These are phyloP conservation scores for Letharia columbiana DNA, from an alignment of 495 filamentous ascomycete genomes.

Conservation along the genomic window DNA sequence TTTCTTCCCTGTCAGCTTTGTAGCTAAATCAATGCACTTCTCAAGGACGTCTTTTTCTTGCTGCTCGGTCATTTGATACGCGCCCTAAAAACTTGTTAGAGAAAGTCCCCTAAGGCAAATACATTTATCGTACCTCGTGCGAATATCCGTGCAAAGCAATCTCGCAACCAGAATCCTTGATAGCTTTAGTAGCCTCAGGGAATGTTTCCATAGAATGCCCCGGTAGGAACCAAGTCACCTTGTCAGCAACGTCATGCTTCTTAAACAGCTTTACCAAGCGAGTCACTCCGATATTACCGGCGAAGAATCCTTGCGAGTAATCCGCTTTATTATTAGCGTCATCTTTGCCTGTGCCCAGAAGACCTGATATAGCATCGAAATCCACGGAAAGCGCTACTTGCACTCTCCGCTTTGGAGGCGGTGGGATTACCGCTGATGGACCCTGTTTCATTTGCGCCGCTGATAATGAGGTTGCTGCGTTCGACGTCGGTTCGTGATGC, in stretches of 20 bases:
- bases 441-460: not conserved
- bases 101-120: not conserved
- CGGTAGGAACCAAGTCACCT: slow-evolving; percentile 56
- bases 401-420: slow-evolving; percentile 29
- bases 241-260: slow-evolving; percentile 43
- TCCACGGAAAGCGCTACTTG: slow-evolving; percentile 49
- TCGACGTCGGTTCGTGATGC: not conserved
- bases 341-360: slow-evolving; percentile 45
- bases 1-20: slow-evolving; percentile 42
- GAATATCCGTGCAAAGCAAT: slow-evolving; percentile 55
- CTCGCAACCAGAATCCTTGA: slow-evolving; percentile 50
- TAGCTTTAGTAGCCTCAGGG: slow-evolving; percentile 42
- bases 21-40: slow-evolving; percentile 45
- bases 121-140: slow-evolving; percentile 35
- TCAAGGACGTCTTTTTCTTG: slow-evolving; percentile 51
- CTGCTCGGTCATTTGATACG: slow-evolving; percentile 44
- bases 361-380: slow-evolving; percentile 53
- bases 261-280: slow-evolving; percentile 50
- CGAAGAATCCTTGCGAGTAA: slow-evolving; percentile 52
- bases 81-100: slow-evolving; percentile 28
- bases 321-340: slow-evolving; percentile 48
- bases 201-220: slow-evolving; percentile 57
- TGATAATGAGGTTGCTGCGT: not conserved
- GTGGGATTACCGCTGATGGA: not conserved
- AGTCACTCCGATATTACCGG: slow-evolving; percentile 50